Base-by-base conservation (phyloP, 1,284 basidiomycete genomes). In the Mycosarcoma mackinlayi region DNA sequence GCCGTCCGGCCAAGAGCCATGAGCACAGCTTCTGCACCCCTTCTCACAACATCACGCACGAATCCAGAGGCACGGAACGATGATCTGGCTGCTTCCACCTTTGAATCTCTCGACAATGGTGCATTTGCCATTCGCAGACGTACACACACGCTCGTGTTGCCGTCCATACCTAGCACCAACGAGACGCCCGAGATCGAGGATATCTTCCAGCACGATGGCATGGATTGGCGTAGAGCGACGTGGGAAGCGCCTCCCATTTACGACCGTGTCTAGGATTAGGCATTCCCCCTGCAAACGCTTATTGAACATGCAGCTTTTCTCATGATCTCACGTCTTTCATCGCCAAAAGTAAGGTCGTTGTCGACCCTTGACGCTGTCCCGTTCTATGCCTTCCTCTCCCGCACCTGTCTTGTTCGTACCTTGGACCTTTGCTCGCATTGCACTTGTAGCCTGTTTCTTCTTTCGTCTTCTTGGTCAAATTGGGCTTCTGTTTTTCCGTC, bases 241-340 rank as follows among this genome's bases (percentile, higher is more conserved):
- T 73, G 65, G 61, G 70, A 73, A 53, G 61, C 60, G 16, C 66
- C 70, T 27, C 70, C 70, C 3, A 39, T 73, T 34, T 73, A 73
- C 37, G 49, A 47, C 45, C 56, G 27, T 21, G 24, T 39, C 25
- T 27, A 38, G 28, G 18, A n/a, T 37, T 3, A 18, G 16, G 41
- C 27, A 10, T 27, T 41, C 14, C 11, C n/a, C n/a, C n/a, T n/a
- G n/a, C n/a, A n/a, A n/a, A n/a, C n/a, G n/a, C n/a, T n/a, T n/a
- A n/a, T n/a, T n/a, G n/a, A n/a, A n/a, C n/a, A 31, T 31, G 18
- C 23, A 27, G 44, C 35, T 47, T n/a, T 31, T 39, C 27, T n/a
- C 41, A 24, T 4, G 24, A 25, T 30, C 33, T 35, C n/a, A 30
- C 16, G 16, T 28, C 27, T 28, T 10, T 38, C 34, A 18, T 27